These are phyloP conservation scores for Amauroascus niger DNA, from an alignment of 2,329 filamentous ascomycete genomes.

Conservation along the genomic window DNA sequence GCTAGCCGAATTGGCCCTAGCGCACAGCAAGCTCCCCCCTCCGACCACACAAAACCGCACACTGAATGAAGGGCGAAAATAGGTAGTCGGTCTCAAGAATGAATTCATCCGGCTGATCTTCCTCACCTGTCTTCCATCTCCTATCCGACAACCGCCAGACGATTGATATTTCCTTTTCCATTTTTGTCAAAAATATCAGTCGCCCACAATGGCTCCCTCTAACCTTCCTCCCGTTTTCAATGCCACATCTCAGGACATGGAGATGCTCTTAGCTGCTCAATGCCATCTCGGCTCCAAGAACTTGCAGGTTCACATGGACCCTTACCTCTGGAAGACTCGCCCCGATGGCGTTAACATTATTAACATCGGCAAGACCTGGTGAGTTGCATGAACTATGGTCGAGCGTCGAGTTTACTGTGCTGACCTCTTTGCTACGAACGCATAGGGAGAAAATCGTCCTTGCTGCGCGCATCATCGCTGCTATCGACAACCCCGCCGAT, in stretches of 20 bases:
- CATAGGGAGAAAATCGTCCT: conserved; percentile 98
- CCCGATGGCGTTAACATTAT: conserved; percentile 96
- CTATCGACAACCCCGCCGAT: conserved; percentile 98
- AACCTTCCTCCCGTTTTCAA: conserved; percentile 95
- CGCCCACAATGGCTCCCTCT: conserved; percentile 80
- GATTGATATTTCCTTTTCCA: conserved; percentile 37
- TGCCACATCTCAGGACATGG: conserved; percentile 95
- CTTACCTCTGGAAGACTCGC: conserved; percentile 99
- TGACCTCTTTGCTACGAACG: conserved; percentile 6
- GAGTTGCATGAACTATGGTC: conserved; percentile 33
- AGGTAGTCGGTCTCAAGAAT: conserved; percentile 7
- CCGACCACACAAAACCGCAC: conserved; percentile 14
- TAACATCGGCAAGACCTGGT: conserved; percentile 99
- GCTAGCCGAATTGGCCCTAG: not conserved
- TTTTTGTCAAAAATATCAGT: conserved; percentile 36
- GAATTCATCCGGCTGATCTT: conserved; percentile 12
- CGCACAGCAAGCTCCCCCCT: conserved; percentile 2
- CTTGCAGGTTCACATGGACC: conserved; percentile 98
- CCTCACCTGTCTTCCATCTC: conserved; percentile 25
- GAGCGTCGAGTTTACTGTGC: not conserved
- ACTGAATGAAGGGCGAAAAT: conserved; percentile 11
- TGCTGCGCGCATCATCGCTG: conserved; percentile 95
- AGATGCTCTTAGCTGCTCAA: conserved; percentile 97
- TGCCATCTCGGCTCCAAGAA: conserved; percentile 98
- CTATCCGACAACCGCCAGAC: conserved; percentile 37